These are phyloP conservation scores for Magnolia changhungtana DNA, from an alignment of 164 flowering plant species.

Conservation along the genomic window DNA sequence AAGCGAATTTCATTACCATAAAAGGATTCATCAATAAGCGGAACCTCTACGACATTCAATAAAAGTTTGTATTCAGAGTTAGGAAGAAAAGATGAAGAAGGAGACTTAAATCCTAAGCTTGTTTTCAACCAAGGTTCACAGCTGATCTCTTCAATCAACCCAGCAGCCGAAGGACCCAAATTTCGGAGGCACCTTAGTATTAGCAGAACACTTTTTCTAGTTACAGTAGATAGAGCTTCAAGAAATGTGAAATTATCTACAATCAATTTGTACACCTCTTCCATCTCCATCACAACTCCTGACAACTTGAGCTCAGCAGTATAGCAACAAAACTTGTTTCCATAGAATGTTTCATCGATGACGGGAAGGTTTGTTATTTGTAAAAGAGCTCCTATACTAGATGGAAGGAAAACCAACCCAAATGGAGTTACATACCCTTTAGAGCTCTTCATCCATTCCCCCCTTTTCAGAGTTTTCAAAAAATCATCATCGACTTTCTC, in stretches of 20 bases:
- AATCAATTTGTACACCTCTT: conserved; percentile 29
- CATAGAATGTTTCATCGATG: conserved; percentile 42
- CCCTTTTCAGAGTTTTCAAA: conserved; percentile 26
- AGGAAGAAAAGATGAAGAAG: not conserved
- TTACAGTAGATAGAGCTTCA: not conserved
- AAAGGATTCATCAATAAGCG: conserved; percentile 32
- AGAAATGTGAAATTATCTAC: not conserved
- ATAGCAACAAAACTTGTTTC: conserved; percentile 32
- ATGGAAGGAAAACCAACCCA: conserved; percentile 35
- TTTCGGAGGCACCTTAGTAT: not conserved
- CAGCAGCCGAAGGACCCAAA: not conserved
- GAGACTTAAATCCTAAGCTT: conserved; percentile 23
- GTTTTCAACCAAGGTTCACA: conserved; percentile 38
- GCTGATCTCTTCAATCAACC: conserved; percentile 21
- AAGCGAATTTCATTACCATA: conserved; percentile 26
- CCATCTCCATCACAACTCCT: conserved; percentile 42
- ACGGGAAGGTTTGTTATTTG: conserved; percentile 48
- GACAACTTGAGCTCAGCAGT: conserved; percentile 44
- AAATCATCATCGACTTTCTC: conserved; percentile 31
- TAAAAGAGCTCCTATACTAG: conserved; percentile 34
- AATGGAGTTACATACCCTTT: conserved; percentile 39
- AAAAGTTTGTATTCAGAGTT: not conserved
- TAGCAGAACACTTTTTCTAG: not conserved
- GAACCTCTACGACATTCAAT: not conserved
- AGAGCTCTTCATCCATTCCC: conserved; percentile 43